phyloP scores from a whole-genome alignment of 495 filamentous ascomycete genomes.

The Lophiostoma macrostomum region DNA sequence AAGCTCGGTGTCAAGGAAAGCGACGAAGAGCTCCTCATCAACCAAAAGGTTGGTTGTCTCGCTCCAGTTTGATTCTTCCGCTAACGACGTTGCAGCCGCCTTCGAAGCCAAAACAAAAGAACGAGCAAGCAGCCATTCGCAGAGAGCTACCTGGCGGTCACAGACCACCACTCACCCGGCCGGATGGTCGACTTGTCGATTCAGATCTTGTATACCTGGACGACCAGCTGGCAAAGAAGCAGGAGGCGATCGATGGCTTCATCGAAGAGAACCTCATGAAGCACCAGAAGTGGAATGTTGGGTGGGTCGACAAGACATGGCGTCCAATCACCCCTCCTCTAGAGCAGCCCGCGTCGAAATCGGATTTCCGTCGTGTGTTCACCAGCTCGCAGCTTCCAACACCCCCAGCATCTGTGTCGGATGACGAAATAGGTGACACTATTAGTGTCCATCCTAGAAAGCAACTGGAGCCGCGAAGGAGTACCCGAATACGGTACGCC shows the following conservation, averaged over 20 bases:
- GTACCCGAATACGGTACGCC: conserved; percentile 21
- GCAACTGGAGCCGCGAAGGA: conserved; percentile 18
- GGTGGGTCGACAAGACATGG: conserved; percentile 77
- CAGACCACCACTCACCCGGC: conserved; percentile 48
- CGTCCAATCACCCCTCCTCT: conserved; percentile 73
- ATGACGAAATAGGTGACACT: conserved; percentile 44
- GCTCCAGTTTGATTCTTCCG: neutral
- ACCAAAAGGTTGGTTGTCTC: conserved; percentile 67
- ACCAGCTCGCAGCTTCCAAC: conserved; percentile 82
- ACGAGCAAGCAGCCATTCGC: conserved; percentile 53
- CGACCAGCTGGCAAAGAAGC: conserved; percentile 75
- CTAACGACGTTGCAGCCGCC: conserved; percentile 35
- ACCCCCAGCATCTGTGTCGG: conserved; percentile 71
- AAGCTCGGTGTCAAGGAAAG: conserved; percentile 85
- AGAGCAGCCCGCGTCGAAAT: conserved; percentile 56
- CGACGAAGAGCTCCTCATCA: conserved; percentile 86
- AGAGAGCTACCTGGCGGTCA: conserved; percentile 37
- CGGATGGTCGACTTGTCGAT: conserved; percentile 66
- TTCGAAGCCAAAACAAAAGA: conserved; percentile 50
- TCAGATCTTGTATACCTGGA: conserved; percentile 73
- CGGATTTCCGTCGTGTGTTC: conserved; percentile 66
- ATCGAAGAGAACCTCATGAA: conserved; percentile 77
- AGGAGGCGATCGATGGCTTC: conserved; percentile 70
- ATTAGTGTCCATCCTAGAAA: conserved; percentile 13
- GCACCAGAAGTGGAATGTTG: conserved; percentile 82